Base-by-base conservation (phyloP, 2,329 filamentous ascomycete species). In the Neofusicoccum kwambonambiense region DNA sequence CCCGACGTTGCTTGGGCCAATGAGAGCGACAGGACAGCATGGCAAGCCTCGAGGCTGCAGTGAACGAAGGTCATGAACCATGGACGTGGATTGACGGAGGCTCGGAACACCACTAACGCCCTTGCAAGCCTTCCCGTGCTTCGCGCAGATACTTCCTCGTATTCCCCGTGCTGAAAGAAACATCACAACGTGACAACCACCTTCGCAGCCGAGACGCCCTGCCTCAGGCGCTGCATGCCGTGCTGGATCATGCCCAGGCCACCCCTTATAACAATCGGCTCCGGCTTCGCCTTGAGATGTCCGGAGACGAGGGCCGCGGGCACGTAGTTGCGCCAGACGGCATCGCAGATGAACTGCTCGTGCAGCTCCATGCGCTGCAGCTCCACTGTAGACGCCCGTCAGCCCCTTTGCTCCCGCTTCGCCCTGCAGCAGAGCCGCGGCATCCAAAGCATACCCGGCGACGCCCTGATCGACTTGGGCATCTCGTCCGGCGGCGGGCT, bases 151-250 rank as follows among this genome's bases (percentile, higher is more conserved):
- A 31, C 27, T 31, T 31, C 4, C 27, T 7, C 4, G 3, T 7
- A 31, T 31, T 31, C 27, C 27, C 4, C 4, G 27, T 31, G 27
- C 15, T 22, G 42, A n/a, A n/a, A 1, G n/a, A 13, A 51, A 35
- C 31, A 22, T 64, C 62, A 71, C 17, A 70, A 57, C 42, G 71
- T 70, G 19, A 76, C 67, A 19, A 76, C 74, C 60, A 76, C 67
- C 69, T 75, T 76, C n/a, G 67, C 68, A 62, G 73, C 76, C 62
- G 74, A 76, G 22, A 76, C 70, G 8, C 74, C 74, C 62, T 72
- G 68, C 67, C 70, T 73, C 65, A 73, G 68, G 64, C 64, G 65
- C 50, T 73, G 70, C 49, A 72, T 65, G 4, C 68, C 75, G 57
- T 72, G 69, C 66, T 74, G 71, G 3, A 73, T 65, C 47, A 66